Evolutionary conservation across 108 stramenopile genomes (phyloP), one percentile per base, ranked within the genome.

Genomic region (Pseudonitzschia pungens): DNA sequence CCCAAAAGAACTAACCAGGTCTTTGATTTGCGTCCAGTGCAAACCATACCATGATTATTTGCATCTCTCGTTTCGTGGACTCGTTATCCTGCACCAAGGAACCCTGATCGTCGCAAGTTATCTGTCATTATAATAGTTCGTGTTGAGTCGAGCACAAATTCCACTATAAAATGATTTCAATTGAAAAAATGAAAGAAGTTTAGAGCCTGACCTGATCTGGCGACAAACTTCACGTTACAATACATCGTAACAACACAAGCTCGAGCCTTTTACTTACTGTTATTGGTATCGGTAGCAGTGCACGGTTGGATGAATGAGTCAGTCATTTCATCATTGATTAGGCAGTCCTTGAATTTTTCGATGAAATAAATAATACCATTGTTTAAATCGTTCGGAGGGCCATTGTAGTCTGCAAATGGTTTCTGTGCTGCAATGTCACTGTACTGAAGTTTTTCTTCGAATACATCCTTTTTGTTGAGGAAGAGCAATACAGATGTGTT

Each of bases 381-480:
- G 74, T 96, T 96, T 76, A 91, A 94, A 71, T 96, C 91, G 59
- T 87, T 77, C 27, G 86, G 80, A 54, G 89, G 87, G 9, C 93
- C 92, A 16, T 87, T 73, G 77, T 94, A 96, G 72, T 96, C 93
- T 36, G 83, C 71, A 72, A 97, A 93, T 0, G 90, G 85, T 70
- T 83, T 83, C 75, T 92, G 91, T 2, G 84, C 85, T 6, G 84
- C 86, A 74, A 95, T 92, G 71, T 91, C 88, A 65, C 83, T 86
- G 63, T 90, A 86, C 65, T 87, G 80, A 29, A 99, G 95, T 77
- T 98, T 99, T 57, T 98, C 97, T 27, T 91, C 94, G 73, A 98
- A 99, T 31, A 99, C 83, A 77, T 99, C 99, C 77, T 93, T 94
- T 82, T 99, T 99, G 80, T 99, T 99, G 22, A 99, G 81, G 75